A percentile compares a stretch with the other conserved stretches of the same genome.
Conservation (phyloP, 2,329 filamentous ascomycete species). For the Xylaria polymorpha region DNA sequence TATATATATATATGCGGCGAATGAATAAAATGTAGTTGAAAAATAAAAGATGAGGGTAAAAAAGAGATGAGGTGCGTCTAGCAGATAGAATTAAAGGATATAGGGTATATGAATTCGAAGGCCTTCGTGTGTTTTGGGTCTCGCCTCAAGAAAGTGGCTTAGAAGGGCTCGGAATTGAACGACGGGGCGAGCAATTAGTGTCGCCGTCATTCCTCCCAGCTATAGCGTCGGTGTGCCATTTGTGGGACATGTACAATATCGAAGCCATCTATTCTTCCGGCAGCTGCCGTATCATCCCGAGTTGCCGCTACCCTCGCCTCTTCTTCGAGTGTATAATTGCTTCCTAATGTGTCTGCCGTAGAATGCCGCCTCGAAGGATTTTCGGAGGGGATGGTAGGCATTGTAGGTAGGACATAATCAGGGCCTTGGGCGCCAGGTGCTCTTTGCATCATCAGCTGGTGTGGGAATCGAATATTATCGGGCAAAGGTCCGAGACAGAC, state of each 20-base stretch:
- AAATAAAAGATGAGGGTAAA: conserved; percentile 11
- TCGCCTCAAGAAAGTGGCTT: conserved; percentile 5
- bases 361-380: conserved; percentile 46
- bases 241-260: conserved; percentile 51
- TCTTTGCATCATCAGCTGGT: conserved; percentile 43
- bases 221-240: conserved; percentile 49
- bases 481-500: conserved; percentile 67
- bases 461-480: conserved; percentile 57
- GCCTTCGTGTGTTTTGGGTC: neutral
- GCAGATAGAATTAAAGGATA: conserved; percentile 31
- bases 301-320: conserved; percentile 49
- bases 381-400: conserved; percentile 45
- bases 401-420: conserved; percentile 44
- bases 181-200: neutral
- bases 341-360: conserved; percentile 62
- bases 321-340: conserved; percentile 68
- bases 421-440: conserved; percentile 46
- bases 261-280: conserved; percentile 47
- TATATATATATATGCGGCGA: no score
- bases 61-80: conserved; percentile 35
- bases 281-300: conserved; percentile 24
- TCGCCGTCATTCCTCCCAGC: conserved; percentile 49
- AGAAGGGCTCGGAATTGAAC: neutral
- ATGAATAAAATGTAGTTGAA: conserved; percentile 21
- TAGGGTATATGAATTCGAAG: conserved; percentile 23